Percentiles rank a stretch among this genome's conserved stretches.
Conservation (phyloP, 768 basidiomycete genomes). For the Cantharellus anzutake region DNA sequence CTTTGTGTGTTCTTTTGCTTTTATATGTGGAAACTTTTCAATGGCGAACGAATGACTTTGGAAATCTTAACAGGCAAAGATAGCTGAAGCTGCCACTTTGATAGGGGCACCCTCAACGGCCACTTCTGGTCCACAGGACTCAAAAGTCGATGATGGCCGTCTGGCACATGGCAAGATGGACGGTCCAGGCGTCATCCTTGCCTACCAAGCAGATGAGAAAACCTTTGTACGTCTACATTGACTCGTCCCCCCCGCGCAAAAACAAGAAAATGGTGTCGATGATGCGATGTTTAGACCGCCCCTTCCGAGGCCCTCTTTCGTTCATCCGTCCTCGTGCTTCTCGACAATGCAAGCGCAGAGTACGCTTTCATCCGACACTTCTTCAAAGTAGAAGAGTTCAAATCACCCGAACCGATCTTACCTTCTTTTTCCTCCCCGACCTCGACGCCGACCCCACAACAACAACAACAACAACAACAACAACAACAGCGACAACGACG, state of each 20-base stretch:
- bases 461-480: neutral
- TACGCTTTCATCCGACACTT: conserved; percentile 76
- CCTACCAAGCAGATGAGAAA: conserved; percentile 83
- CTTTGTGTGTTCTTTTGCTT: neutral
- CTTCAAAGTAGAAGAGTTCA: conserved; percentile 30
- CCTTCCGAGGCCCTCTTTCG: conserved; percentile 69
- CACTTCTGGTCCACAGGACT: conserved; percentile 13
- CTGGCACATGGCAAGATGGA: conserved; percentile 53
- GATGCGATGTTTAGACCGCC: conserved; percentile 36
- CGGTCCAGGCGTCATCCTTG: conserved; percentile 60
- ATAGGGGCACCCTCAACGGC: conserved; percentile 33
- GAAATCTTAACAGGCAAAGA: conserved; percentile 30
- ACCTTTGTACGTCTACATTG: conserved; percentile 39
- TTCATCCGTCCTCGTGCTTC: conserved; percentile 71
- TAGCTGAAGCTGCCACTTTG: conserved; percentile 46
- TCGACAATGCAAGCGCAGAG: conserved; percentile 90
- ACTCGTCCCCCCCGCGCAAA: neutral
- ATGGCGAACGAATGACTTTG: neutral
- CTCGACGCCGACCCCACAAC: neutral
- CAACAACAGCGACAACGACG: neutral
- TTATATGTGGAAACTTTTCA: neutral
- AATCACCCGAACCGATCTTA: neutral
- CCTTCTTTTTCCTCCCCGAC: neutral
- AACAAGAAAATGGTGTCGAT: neutral
- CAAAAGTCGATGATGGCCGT: conserved; percentile 31